These are phyloP conservation scores for Mimosa bimucronata DNA, from an alignment of 306 rosid genomes.

Conservation along the genomic window DNA sequence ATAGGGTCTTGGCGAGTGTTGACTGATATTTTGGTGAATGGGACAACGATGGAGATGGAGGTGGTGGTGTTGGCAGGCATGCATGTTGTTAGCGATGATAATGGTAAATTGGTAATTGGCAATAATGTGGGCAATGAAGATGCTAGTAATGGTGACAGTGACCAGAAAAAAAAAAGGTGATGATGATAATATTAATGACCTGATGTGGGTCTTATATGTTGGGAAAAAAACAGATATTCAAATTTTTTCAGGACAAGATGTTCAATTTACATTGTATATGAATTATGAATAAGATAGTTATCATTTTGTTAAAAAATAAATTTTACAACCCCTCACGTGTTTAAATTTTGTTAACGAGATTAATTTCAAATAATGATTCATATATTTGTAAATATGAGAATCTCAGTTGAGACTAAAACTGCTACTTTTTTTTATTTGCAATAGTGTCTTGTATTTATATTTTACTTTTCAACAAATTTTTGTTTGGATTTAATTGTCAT, in stretches of 20 bases:
- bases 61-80: not conserved
- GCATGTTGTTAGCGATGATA: not conserved
- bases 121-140: not conserved
- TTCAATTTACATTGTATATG: not conserved
- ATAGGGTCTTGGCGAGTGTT: not conserved
- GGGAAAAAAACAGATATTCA: too few relatives aligned
- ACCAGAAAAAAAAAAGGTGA: not conserved
- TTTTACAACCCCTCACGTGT: not conserved
- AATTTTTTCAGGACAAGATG: not conserved
- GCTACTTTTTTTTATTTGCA: too few relatives aligned
- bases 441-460: too few relatives aligned
- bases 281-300: not conserved
- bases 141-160: not conserved
- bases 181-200: not conserved
- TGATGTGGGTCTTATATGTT: not conserved
- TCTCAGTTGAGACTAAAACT: not conserved
- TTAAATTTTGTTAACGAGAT: not conserved
- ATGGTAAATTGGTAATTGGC: too few relatives aligned
- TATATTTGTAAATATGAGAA: not conserved
- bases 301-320: too few relatives aligned
- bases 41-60: not conserved
- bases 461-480: too few relatives aligned
- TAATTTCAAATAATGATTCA: too few relatives aligned
- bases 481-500: too few relatives aligned
- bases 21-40: not conserved